These are phyloP conservation scores for Dentipellis fragilis DNA, from an alignment of 768 basidiomycete species.

Conservation along the genomic window DNA sequence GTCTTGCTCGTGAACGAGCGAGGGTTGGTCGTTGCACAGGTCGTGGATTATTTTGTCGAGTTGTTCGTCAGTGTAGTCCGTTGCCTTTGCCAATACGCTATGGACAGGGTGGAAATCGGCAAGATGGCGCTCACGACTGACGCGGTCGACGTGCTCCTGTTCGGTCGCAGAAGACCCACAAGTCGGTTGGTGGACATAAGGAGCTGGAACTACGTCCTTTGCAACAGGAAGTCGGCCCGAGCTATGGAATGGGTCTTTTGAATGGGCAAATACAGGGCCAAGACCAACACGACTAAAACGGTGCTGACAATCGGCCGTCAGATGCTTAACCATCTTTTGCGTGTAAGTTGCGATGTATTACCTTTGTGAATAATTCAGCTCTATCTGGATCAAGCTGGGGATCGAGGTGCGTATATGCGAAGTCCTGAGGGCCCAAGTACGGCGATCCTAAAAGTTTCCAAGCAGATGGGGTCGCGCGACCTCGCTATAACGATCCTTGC, in stretches of 20 bases:
- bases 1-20: neutral
- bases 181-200: too few relatives aligned
- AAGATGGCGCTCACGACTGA: too few relatives aligned
- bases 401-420: neutral
- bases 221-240: neutral
- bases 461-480: too few relatives aligned
- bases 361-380: too few relatives aligned
- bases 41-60: neutral
- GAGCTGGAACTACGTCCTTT: neutral
- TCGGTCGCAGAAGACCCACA: too few relatives aligned
- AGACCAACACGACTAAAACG: neutral
- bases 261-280: neutral
- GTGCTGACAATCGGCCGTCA: neutral
- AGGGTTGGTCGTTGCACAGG: neutral
- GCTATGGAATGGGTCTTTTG: neutral
- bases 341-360: too few relatives aligned
- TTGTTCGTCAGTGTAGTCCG: neutral
- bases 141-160: too few relatives aligned
- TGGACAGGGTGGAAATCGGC: neutral
- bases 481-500: too few relatives aligned
- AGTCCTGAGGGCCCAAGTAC: neutral
- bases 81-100: neutral
- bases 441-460: too few relatives aligned
- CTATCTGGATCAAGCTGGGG: too few relatives aligned
- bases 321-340: too few relatives aligned